Evolutionary conservation across 768 basidiomycete species (phyloP).

Genomic region (Candolleomyces aberdarensis): DNA sequence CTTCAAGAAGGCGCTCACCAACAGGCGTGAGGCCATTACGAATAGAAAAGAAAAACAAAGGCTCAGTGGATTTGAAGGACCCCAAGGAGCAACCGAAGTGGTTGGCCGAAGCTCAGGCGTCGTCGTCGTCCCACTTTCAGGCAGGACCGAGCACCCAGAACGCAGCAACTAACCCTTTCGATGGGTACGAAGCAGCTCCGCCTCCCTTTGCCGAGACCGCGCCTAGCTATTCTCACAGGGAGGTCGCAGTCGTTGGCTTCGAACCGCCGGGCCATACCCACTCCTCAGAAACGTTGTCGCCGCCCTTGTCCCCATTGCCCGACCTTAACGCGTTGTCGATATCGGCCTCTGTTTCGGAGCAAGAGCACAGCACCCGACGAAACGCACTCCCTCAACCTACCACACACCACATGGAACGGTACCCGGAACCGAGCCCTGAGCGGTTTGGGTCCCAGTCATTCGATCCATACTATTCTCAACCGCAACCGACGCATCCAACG

Average conservation of each 20-base stretch:
- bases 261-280: neutral
- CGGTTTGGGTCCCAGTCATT: no score
- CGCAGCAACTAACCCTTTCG: neutral
- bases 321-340: neutral
- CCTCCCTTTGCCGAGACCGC: constrained; percentile 1
- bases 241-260: neutral
- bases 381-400: no score
- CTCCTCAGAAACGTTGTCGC: neutral
- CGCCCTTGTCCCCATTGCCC: neutral
- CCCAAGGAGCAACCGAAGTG: constrained; percentile 10
- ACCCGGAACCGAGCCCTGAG: no score
- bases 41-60: constrained; percentile 23
- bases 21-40: constrained; percentile 7
- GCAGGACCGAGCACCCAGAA: neutral
- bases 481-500: no score
- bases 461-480: no score
- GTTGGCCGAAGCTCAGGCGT: constrained; percentile 5
- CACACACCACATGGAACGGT: neutral
- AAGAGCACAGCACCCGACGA: neutral
- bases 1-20: constrained; percentile 4
- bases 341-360: neutral
- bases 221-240: neutral
- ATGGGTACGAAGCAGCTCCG: constrained; percentile 6
- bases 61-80: constrained; percentile 2
- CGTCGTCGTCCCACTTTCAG: neutral